A percentile compares a stretch with the other conserved stretches of the same genome.
phyloP scores from a whole-genome alignment of 805 yeast species.

The Monosporozyma aquatica region DNA sequence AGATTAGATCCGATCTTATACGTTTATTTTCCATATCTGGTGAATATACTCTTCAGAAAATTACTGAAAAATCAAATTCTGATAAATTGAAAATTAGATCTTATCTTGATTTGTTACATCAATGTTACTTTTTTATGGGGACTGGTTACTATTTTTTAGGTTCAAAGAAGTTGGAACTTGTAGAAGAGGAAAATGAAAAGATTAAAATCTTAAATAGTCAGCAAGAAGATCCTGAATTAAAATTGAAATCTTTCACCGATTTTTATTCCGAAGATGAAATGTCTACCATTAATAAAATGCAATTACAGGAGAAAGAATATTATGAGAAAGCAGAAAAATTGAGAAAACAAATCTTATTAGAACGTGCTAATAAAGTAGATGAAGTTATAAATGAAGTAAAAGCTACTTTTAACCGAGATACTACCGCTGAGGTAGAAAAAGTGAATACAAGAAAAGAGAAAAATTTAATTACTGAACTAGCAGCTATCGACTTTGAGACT shows the following conservation, averaged over 20 bases:
- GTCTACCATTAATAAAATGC: constrained; percentile 27
- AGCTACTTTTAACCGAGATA: constrained; percentile 9
- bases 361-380: constrained; percentile 27
- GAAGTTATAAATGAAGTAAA: constrained; percentile 21
- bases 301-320: constrained; percentile 40
- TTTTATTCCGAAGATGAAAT: constrained; percentile 23
- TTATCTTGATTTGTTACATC: constrained; percentile 51
- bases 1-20: constrained; percentile 22
- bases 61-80: not conserved
- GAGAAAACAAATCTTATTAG: constrained; percentile 42
- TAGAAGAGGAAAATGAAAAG: constrained; percentile 26
- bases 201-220: constrained; percentile 6
- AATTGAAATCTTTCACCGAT: constrained; percentile 14
- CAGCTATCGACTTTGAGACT: constrained; percentile 10
- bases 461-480: constrained; percentile 7
- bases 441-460: not conserved
- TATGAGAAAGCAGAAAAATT: constrained; percentile 55
- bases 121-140: constrained; percentile 69
- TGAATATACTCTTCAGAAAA: constrained; percentile 10
- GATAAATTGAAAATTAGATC: constrained; percentile 14
- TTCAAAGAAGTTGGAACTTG: constrained; percentile 20
- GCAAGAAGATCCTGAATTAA: not conserved
- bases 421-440: not conserved
- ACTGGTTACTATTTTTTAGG: constrained; percentile 27
- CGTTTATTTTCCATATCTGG: constrained; percentile 15